Percentiles rank a stretch among this genome's conserved stretches.
These are phyloP conservation scores for Otatea glauca DNA, from an alignment of 176 grass and related monocot species.

Conservation along the genomic window DNA sequence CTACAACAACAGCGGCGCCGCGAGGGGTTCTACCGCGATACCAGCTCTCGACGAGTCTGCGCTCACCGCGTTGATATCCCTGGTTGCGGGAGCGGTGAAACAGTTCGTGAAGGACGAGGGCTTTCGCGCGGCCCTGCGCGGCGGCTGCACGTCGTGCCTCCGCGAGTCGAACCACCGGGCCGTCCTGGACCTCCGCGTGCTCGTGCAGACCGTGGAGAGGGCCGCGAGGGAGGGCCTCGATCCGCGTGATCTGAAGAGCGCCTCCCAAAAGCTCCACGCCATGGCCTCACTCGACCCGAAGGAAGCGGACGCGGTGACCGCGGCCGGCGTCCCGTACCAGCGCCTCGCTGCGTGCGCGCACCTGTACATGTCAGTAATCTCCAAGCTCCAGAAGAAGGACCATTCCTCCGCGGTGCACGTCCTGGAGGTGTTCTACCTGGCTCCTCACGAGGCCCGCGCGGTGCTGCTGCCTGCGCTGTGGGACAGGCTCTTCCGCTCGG, in stretches of 20 bases:
- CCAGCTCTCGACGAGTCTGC: constrained; percentile 60
- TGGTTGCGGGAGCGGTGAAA: constrained; percentile 42
- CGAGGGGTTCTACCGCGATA: constrained; percentile 2
- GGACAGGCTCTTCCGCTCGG: constrained; percentile 61
- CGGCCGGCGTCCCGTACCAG: constrained; percentile 20
- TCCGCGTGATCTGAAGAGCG: constrained; percentile 56
- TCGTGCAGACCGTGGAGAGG: constrained; percentile 54
- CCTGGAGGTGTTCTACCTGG: constrained; percentile 65
- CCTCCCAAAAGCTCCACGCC: constrained; percentile 41
- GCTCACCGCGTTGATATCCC: constrained; percentile 55
- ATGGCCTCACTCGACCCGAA: neutral
- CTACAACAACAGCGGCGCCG: neutral
- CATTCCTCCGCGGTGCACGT: constrained; percentile 60
- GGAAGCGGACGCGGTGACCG: constrained; percentile 37
- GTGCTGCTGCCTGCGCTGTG: constrained; percentile 62
- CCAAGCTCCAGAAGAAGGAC: constrained; percentile 50
- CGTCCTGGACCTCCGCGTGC: constrained; percentile 53
- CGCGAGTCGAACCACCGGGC: constrained; percentile 48
- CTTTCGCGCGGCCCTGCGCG: constrained; percentile 53
- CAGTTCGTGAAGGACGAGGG: constrained; percentile 42
- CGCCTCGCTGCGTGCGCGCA: constrained; percentile 52
- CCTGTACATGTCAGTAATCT: constrained; percentile 43
- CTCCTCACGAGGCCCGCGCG: constrained; percentile 57
- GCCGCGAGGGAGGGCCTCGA: constrained; percentile 37
- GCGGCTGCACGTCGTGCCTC: constrained; percentile 48